Conservation (phyloP, 352 stramenopile species). For the Phytophthora multivora region DNA sequence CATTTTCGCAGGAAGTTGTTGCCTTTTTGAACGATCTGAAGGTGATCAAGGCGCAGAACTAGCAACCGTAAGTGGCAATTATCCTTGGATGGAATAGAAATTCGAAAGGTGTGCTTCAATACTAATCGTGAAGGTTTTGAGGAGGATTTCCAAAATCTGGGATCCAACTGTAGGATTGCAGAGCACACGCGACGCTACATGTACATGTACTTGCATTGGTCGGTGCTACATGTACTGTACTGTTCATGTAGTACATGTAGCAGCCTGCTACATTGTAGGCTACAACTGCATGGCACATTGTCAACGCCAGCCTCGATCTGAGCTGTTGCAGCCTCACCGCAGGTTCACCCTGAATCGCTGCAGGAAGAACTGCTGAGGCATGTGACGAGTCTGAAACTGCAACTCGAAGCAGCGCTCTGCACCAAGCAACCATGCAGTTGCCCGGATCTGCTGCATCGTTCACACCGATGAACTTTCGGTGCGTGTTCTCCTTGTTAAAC, state of each 20-base stretch:
- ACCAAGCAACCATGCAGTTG: not conserved
- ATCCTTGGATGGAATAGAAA: constrained; percentile 16
- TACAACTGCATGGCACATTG: too few species aligned
- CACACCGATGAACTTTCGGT: not conserved
- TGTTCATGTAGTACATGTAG: too few species aligned
- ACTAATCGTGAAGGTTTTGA: too few species aligned
- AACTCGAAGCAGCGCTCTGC: not conserved
- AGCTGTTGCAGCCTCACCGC: constrained; percentile 2
- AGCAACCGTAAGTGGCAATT: not conserved
- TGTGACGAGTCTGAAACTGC: not conserved
- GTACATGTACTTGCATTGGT: too few species aligned
- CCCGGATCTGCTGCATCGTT: constrained; percentile 26
- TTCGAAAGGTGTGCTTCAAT: not conserved
- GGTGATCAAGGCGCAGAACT: constrained; percentile 73
- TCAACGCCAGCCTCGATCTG: not conserved
- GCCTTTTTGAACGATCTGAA: constrained; percentile 81
- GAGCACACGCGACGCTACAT: too few species aligned
- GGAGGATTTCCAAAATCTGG: too few species aligned
- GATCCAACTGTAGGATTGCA: too few species aligned
- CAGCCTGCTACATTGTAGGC: too few species aligned
- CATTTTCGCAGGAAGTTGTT: constrained; percentile 72
- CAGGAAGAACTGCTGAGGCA: not conserved
- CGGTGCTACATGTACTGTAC: too few species aligned
- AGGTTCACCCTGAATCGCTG: constrained; percentile 13
- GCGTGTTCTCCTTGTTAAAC: too few species aligned